phyloP scores from a whole-genome alignment of 331 rosid genomes.

The Acacia pycnantha region DNA sequence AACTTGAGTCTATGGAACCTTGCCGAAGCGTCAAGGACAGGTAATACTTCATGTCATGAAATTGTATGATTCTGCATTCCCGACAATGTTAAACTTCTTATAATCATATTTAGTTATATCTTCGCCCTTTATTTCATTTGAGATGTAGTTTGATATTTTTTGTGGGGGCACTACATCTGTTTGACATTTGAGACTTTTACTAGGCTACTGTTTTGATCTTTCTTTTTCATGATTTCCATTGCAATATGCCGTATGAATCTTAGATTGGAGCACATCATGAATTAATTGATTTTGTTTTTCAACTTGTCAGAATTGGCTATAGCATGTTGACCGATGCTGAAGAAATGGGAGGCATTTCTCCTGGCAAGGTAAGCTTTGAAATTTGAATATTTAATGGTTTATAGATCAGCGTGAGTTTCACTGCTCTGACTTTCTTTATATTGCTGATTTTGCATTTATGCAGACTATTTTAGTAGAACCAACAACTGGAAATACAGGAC shows the following conservation, averaged over 20 bases:
- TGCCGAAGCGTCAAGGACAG: conserved; percentile 97
- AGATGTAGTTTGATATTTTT: neutral
- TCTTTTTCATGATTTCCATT: neutral
- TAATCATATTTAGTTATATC: neutral
- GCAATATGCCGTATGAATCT: conserved; percentile 19
- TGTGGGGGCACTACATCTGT: conserved; percentile 20
- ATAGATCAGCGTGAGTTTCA: neutral
- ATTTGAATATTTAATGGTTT: neutral
- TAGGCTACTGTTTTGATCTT: neutral
- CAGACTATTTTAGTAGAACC: conserved; percentile 94
- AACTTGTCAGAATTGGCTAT: conserved; percentile 74
- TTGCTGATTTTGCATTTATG: conserved; percentile 33
- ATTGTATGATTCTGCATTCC: neutral
- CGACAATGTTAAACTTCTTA: neutral
- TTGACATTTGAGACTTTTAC: neutral
- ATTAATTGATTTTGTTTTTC: conserved; percentile 23
- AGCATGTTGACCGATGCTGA: conserved; percentile 89
- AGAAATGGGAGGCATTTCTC: conserved; percentile 71
- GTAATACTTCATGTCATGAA: conserved; percentile 32
- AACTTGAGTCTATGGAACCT: conserved; percentile 96
- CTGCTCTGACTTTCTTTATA: conserved; percentile 12
- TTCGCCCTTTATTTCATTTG: neutral
- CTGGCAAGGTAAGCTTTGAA: conserved; percentile 59
- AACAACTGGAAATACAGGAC: conserved; percentile 94
- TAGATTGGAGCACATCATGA: conserved; percentile 3